Evolutionary conservation across 371 early-diverging fungal genomes (phyloP), one percentile per base, ranked within the genome.

Genomic region (Mortierella sp.): DNA sequence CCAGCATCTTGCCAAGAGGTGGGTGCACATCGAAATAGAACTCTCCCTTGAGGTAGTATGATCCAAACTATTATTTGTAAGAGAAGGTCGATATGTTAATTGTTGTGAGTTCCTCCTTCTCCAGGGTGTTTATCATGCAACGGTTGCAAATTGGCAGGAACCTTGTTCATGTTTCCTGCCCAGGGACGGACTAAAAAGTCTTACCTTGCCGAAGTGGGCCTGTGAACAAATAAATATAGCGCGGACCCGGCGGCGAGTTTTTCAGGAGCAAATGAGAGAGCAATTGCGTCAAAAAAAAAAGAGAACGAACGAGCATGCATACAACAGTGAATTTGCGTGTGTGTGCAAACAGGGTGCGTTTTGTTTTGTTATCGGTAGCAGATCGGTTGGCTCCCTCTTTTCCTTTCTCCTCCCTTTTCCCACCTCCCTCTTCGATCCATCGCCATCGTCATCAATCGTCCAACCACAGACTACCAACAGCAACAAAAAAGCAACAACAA

Each of bases 21-120:
- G 99, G 99, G 90, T 99, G 99, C 2, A 99, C 99, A 89, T 99
- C 99, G 88, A 98, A 99, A 88, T 99, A 96, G 87, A 99, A 99
- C 59, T 95, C 95, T 69, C 94, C 93, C 77, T 97, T 96, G 74
- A 99, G 88, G 88, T 99, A 99, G 88, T 98, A 92, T 26, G 97
- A 96, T 26, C 97, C 99, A 89, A 99, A 99, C 93, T 97, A 74
- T 61, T 28, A 69, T 5, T 46, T 28, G 50, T 24, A 72, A 37
- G 34, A 26, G 37, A 9, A 28, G 40, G n/a, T 74, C n/a, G 16
- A 19, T 46, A 61, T 53, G 43, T 31, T 44, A 73, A 13, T 21
- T 16, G n/a, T 5, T 34, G 34, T 43, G n/a, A n/a, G 40, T 21
- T 40, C n/a, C n/a, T n/a, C n/a, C n/a, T n/a, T n/a, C n/a, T n/a